Conservation (phyloP, 177 flowering plant species). For the Tripterygium wilfordii region DNA sequence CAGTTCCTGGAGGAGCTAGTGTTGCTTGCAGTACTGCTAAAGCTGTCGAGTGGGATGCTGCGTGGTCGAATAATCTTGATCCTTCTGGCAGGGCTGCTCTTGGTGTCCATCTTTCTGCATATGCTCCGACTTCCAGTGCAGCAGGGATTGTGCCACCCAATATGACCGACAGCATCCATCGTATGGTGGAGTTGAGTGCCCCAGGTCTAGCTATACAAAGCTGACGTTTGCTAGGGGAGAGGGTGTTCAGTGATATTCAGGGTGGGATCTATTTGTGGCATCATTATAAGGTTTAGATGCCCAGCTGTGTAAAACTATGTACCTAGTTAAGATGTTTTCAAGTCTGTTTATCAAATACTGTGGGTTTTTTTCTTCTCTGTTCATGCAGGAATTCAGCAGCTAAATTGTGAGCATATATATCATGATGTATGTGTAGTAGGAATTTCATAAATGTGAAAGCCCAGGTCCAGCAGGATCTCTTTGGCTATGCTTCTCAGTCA, state of each 20-base stretch:
- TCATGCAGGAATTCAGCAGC: too few species aligned
- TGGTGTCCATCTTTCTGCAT: slow-evolving; percentile 66
- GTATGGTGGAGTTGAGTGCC: slow-evolving; percentile 17
- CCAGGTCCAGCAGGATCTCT: too few species aligned
- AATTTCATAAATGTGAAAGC: too few species aligned
- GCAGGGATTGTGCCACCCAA: slow-evolving; percentile 7
- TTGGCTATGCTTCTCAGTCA: too few species aligned
- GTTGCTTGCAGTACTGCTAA: slow-evolving; percentile 84
- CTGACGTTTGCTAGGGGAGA: slow-evolving; percentile 5
- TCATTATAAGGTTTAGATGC: too few species aligned
- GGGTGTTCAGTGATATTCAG: too few species aligned
- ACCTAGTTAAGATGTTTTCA: too few species aligned
- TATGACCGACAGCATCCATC: slow-evolving; percentile 18
- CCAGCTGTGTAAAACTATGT: slow-evolving; percentile 4
- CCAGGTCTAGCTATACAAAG: slow-evolving; percentile 22
- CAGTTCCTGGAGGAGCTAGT: slow-evolving; percentile 83
- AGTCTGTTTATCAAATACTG: too few species aligned
- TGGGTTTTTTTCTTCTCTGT: too few species aligned
- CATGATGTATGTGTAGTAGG: too few species aligned
- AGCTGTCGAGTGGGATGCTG: slow-evolving; percentile 77
- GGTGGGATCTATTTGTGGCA: too few species aligned
- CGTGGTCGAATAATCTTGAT: slow-evolving; percentile 71
- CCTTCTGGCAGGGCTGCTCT: slow-evolving; percentile 87
- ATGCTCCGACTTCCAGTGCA: slow-evolving; percentile 21
- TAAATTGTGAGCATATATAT: too few species aligned